A percentile compares a stretch with the other conserved stretches of the same genome.
Conservation (phyloP, 2,329 filamentous ascomycete genomes). For the Talaromyces sp. region DNA sequence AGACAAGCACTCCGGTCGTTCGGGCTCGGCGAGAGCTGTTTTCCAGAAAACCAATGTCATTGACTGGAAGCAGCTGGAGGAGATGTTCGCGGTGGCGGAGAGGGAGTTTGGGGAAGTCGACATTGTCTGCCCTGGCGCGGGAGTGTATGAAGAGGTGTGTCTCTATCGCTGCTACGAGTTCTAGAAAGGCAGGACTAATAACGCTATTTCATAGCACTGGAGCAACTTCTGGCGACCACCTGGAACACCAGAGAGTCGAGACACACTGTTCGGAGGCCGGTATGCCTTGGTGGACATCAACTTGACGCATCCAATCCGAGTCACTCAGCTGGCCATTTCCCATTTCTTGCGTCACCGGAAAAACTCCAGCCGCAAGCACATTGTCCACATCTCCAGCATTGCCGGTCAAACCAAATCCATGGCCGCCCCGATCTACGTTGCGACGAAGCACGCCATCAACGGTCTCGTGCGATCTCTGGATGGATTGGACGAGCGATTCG, state of each 20-base stretch:
- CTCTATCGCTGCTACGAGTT: background rate
- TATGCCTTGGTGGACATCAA: conserved; percentile 48
- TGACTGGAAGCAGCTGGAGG: conserved; percentile 45
- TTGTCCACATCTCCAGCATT: conserved; percentile 47
- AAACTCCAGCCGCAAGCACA: conserved; percentile 31
- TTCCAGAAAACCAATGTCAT: conserved; percentile 46
- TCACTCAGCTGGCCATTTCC: conserved; percentile 46
- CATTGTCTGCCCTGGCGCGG: conserved; percentile 44
- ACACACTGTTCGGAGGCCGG: conserved; percentile 33
- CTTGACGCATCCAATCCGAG: conserved; percentile 48
- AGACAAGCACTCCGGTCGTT: conserved; percentile 27
- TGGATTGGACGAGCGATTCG: conserved; percentile 42
- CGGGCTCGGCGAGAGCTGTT: conserved; percentile 27
- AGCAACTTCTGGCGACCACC: conserved; percentile 49
- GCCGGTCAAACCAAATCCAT: conserved; percentile 38
- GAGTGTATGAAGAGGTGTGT: conserved; percentile 40
- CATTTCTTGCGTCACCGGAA: conserved; percentile 37
- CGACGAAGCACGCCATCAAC: conserved; percentile 45
- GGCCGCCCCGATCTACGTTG: conserved; percentile 42
- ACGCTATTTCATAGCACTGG: conserved; percentile 31
- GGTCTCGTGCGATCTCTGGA: conserved; percentile 47
- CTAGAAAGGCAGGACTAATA: no score
- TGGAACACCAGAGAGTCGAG: conserved; percentile 36
- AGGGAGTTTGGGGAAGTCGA: conserved; percentile 43
- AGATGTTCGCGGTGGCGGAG: conserved; percentile 46